Evolutionary conservation across 2,329 filamentous ascomycete genomes (phyloP), one percentile per base, ranked within the genome.

Genomic region (Pseudocercospora fuligena): DNA sequence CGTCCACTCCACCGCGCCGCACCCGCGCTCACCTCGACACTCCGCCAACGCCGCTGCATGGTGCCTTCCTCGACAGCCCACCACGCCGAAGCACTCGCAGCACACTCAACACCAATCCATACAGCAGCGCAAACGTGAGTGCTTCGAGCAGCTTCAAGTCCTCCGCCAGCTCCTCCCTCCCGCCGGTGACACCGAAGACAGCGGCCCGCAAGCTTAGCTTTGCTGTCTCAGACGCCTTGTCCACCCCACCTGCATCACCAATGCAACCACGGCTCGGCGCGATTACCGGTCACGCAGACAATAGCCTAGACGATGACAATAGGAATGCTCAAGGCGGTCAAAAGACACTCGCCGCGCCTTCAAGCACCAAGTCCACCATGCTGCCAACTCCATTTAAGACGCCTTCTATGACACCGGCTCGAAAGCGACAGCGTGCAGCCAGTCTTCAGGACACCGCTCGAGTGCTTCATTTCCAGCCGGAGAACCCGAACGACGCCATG

Each of bases 361-460:
- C 66, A 64, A 67, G 58, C 63, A n/a, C 49, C n/a, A 57, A 56
- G 23, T 49, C 63, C 21, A 40, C 19, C 69, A 90, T 92, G 85
- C 86, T 94, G 54, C 91, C 90, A 16, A 94, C 92, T 2, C 92
- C 92, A 1, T 86, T 88, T 70, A 94, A 94, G 82, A 94, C 92
- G 2, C 92, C 87, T 2, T 62, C 67, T 7, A 51, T 85, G 86
- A 78, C 69, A 43, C 65, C 70, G 19, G 40, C 70, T 16, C 66
- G 59, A n/a, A 92, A 91, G 82, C 86, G 85, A 69, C 74, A 79
- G 2, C 73, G 77, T 40, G 70, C 77, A 53, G 73, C 77, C 14
- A 79, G 83, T 65, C 73, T 84, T 60, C 78, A 81, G 59, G 75
- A 81, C 5, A 83, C 85, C 40, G 83, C 86, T 29, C 85, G 87